phyloP scores from a whole-genome alignment of 1,284 basidiomycete species.

The Exobasidium cylindrosporum region DNA sequence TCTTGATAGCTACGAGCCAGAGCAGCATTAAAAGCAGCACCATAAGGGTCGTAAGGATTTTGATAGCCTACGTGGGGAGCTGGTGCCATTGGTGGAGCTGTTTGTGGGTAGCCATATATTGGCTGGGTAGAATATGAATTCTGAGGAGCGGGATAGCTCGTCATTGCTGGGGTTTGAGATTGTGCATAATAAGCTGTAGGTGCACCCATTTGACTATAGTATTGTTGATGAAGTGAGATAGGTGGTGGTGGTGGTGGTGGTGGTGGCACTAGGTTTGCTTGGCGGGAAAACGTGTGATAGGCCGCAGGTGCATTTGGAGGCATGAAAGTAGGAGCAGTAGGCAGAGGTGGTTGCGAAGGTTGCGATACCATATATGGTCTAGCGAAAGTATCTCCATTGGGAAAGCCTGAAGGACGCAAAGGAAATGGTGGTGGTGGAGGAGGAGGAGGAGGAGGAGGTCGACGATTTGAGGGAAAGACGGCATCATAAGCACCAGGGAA shows the following conservation, averaged over 20 bases:
- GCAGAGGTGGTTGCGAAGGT: background rate
- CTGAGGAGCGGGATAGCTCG: background rate
- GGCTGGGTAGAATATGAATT: constrained; percentile 1
- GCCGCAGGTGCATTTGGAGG: background rate
- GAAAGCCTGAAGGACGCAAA: background rate
- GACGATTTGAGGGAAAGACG: background rate
- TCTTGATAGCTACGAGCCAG: constrained; percentile 4
- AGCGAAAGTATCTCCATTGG: background rate
- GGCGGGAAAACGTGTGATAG: background rate
- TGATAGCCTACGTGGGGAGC: background rate
- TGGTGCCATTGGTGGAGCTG: background rate
- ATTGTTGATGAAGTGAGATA: background rate
- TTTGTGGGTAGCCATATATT: background rate
- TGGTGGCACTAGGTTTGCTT: background rate
- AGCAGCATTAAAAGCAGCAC: background rate
- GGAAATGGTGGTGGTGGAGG: background rate
- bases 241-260: background rate
- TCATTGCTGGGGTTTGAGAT: background rate
- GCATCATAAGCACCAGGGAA: no score
- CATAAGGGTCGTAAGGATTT: background rate
- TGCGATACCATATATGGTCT: background rate
- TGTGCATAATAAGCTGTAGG: background rate
- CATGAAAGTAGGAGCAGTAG: background rate
- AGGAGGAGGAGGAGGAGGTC: constrained; percentile 1
- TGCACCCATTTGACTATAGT: background rate